Base-by-base conservation (phyloP, 495 filamentous ascomycete genomes). In the Chlorociboria aeruginascens region DNA sequence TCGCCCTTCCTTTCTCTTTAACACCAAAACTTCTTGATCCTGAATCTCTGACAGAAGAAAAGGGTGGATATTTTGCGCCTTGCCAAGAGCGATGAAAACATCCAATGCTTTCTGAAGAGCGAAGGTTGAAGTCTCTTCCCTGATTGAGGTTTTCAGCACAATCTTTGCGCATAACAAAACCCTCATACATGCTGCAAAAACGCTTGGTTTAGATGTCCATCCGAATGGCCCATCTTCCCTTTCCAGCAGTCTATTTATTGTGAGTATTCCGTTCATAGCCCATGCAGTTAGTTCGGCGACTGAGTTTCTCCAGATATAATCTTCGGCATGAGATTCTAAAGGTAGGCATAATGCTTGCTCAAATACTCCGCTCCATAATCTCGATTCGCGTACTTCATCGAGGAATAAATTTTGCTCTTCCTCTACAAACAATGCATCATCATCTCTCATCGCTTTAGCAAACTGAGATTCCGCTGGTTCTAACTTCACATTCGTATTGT, bases 391-490 rank as follows among this genome's bases (percentile, higher is more conserved):
- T 3, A 86, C 74, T 41, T 84, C 77, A 55, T 95, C 89, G 42
- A 92, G 69, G 59, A 83, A 96, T 0, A 95, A 68, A 50, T 98
- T 98, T 53, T 90, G 86, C 55, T 92, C 88, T 64, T 98, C 92
- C 54, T 84, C 71, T 11, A 77, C 79, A 57, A 98, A 98, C 0
- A 98, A 67, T 2, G 83, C 72, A 29, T 76, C 79, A 55, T 86
- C 80, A 40, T 81, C 78, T 41, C 73, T 70, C 36, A 73, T 57
- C 17, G 76, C 72, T 17, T 70, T 55, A 0, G 57, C 51, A 11
- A 89, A 59, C 13, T 69, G 63, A 10, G 28, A 14, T 30, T 8
- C 20, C 2, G n/a, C 43, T 10, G 37, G 17, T 16, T 36, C 8
- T 4, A 42, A 40, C 25, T 28, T 35, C 9, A 38, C 10, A 2